These are phyloP conservation scores for Boletus rubroflammeus DNA, from an alignment of 768 basidiomycete species.

Conservation along the genomic window DNA sequence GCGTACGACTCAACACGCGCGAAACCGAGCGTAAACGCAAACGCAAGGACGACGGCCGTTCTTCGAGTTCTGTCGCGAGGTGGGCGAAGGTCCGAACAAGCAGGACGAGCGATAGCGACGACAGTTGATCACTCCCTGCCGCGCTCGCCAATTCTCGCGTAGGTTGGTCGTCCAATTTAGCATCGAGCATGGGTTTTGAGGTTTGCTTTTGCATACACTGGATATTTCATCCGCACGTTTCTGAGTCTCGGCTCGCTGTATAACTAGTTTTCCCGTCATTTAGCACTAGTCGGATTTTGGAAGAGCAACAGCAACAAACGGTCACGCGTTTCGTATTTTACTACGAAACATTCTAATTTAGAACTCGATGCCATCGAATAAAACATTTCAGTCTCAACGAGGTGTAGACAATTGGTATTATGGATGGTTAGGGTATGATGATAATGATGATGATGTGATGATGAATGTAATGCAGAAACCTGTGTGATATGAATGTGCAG, in stretches of 20 bases:
- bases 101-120: slow-evolving; percentile 26
- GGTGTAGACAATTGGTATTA: background rate
- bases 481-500: background rate
- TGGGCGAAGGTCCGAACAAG: background rate
- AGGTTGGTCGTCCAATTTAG: background rate
- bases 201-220: slow-evolving; percentile 6
- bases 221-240: slow-evolving; percentile 5
- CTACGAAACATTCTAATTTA: slow-evolving; percentile 12
- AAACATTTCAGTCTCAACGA: background rate
- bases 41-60: slow-evolving; percentile 22
- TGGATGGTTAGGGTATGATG: background rate
- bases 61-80: slow-evolving; percentile 4
- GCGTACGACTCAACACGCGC: slow-evolving; percentile 36
- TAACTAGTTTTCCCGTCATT: slow-evolving; percentile 9
- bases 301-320: background rate
- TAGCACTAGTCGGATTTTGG: slow-evolving; percentile 3
- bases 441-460: no score
- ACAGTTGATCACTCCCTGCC: slow-evolving; percentile 10
- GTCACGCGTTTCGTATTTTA: slow-evolving; percentile 7
- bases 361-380: background rate
- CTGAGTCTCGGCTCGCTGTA: slow-evolving; percentile 13
- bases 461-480: background rate
- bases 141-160: background rate
- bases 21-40: slow-evolving; percentile 36
- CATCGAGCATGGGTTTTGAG: background rate